Base-by-base conservation (phyloP, 495 filamentous ascomycete species). In the Aspergillus ostianus region DNA sequence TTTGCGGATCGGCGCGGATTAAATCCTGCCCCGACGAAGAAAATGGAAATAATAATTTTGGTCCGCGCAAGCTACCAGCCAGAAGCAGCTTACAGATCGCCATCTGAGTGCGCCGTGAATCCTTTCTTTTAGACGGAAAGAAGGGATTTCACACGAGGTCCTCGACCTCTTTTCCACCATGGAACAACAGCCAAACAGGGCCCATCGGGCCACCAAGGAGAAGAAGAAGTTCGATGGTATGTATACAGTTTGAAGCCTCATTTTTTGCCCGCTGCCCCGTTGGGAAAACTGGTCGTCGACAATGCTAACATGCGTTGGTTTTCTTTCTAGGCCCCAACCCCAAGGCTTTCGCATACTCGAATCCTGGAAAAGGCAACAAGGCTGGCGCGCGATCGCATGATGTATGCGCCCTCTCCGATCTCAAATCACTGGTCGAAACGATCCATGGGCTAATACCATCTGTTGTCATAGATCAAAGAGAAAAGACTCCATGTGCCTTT, bases 401-500 rank as follows among this genome's bases (percentile, higher is more conserved):
- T 88, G 91, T 93, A 82, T 55, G 84, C 36, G 36, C 36, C 13
- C 13, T 63, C 54, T 51, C 51, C 36, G 10, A 27, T 27, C 58
- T 54, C 26, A 32, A 62, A 7, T n/a, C 48, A 23, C 20, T 19
- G 1, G 12, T 27, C 15, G 36, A 2, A 19, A 18, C 44, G 21
- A 49, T 36, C 5, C 32, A 44, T 12, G 12, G 48, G 36, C 62
- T 68, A 51, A 66, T 49, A 29, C 4, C n/a, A 12, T 12, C n/a
- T 17, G 20, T 9, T 62, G 36, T 47, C 56, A 26, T 68, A 93
- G 87, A 84, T 96, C 72, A 93, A 90, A 82, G 94, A 98, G 76
- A 98, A 96, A 74, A 82, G 93, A 36, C 79, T 97, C 20, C 94
- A 98, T 83, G 94, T 98, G 15, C 94, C 94, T 32, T 87, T 95